Base-by-base conservation (phyloP, 139 green algal species). In the Coelastrella sp. region DNA sequence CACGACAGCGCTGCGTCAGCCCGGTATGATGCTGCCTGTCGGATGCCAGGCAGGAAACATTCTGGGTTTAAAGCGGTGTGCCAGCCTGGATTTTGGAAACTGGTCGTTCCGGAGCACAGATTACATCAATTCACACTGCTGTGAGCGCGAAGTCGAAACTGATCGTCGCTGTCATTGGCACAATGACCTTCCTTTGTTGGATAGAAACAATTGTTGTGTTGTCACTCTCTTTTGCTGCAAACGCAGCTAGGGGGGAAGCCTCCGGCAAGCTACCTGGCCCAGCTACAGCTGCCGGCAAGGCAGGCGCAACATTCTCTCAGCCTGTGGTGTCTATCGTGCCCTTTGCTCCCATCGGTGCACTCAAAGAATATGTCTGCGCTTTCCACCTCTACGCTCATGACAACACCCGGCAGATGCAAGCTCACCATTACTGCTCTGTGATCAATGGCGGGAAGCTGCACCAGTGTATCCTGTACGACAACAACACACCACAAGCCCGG, bases 381-480 rank as follows among this genome's bases (percentile, higher is more conserved):
- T 80, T 80, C 24, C 74, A 80, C 24, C 24, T 80, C 8, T 80
- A 80, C 24, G 25, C 24, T 14, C 24, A 80, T 17, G 24, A 57
- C 8, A 58, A 57, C 24, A 20, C n/a, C 4, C 74, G 74, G 24
- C 74, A 80, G 25, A 58, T 80, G 74, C 11, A 80, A 24, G 74
- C 74, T 8, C 74, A 80, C 7, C 74, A 80, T 24, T 80, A 80
- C 74, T 80, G 74, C 74, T 80, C 74, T 25, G 68, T 76, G 1
- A 80, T 80, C 74, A 59, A 80, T 58, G 25, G 74, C 7, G 25
- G 25, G 24, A 80, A 80, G 14, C 24, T 80, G 24, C 74, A 59
- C 24, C 74, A 80, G 74, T 80, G 74, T 80, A 4, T 80, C n/a
- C 74, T 80, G 74, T 80, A 58, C 58, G 24, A 58, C 24, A 59